A percentile compares a stretch with the other conserved stretches of the same genome.
Evolutionary conservation across 495 filamentous ascomycete species (phyloP).

Genomic region (Aspergillus heteromorphus): DNA sequence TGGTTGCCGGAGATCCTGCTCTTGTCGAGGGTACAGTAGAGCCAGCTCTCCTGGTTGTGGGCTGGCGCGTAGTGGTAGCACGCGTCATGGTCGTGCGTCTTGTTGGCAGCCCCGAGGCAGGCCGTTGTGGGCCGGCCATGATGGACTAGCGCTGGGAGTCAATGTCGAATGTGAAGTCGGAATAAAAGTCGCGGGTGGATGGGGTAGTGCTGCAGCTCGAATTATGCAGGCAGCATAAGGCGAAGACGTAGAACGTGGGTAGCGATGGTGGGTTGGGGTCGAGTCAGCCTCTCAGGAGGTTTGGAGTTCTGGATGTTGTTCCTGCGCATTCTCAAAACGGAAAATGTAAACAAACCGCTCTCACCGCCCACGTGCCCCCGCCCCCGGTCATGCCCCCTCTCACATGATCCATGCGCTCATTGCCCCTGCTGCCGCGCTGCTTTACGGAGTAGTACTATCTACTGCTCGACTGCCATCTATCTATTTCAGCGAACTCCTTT

Average conservation of each 20-base stretch:
- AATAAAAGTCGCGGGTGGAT: not conserved
- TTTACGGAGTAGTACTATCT: too few species aligned
- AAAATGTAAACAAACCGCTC: slow-evolving; percentile 42
- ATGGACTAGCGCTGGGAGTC: slow-evolving; percentile 4
- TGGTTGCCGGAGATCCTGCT: slow-evolving; percentile 58
- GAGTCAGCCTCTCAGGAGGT: slow-evolving; percentile 2
- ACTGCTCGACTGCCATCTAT: not conserved
- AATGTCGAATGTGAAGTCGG: not conserved
- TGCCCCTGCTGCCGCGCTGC: not conserved
- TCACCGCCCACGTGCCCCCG: slow-evolving; percentile 14
- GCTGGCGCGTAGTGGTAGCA: slow-evolving; percentile 57
- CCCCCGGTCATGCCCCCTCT: slow-evolving; percentile 23
- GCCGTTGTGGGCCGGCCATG: slow-evolving; percentile 54
- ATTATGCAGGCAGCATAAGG: not conserved
- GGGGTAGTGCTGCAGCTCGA: not conserved
- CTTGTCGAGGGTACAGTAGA: slow-evolving; percentile 30
- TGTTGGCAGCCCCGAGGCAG: slow-evolving; percentile 43
- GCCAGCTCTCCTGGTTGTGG: slow-evolving; percentile 35
- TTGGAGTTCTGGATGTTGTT: slow-evolving; percentile 13
- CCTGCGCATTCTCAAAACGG: slow-evolving; percentile 23
- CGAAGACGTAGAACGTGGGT: not conserved
- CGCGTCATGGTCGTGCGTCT: slow-evolving; percentile 55
- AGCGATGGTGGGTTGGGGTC: not conserved
- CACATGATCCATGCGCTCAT: slow-evolving; percentile 32
- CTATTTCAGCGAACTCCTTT: not conserved